Evolutionary conservation across 2,329 filamentous ascomycete genomes (phyloP).

Genomic region (Celoporthe dispersa): DNA sequence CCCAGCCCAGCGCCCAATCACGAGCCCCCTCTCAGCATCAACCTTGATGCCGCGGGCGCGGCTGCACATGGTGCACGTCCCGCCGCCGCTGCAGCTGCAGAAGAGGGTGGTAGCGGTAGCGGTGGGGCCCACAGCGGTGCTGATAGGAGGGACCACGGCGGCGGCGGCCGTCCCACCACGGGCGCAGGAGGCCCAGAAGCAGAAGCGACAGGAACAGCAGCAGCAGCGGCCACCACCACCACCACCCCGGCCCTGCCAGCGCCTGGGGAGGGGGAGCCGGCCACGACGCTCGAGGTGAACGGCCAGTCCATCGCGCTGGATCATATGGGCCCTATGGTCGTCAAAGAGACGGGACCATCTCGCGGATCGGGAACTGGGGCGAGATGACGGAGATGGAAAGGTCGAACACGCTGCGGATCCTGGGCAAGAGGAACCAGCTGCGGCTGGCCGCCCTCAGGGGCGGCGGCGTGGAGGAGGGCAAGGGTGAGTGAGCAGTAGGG

Average conservation of each 20-base stretch:
- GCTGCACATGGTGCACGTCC: conserved; percentile 2
- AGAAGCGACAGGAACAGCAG: background rate
- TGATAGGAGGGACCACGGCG: background rate
- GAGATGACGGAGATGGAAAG: conserved; percentile 72
- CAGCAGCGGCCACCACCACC: background rate
- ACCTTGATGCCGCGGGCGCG: background rate
- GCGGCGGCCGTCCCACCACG: background rate
- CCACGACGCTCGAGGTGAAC: conserved; percentile 38
- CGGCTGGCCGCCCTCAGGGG: conserved; percentile 60
- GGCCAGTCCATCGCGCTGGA: conserved; percentile 62
- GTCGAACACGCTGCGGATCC: conserved; percentile 66
- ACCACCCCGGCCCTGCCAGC: conserved; percentile 11
- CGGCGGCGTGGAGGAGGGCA: conserved; percentile 30
- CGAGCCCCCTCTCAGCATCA: background rate
- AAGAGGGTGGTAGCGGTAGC: background rate
- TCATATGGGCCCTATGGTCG: conserved; percentile 72
- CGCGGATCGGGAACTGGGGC: conserved; percentile 73
- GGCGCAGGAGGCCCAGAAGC: background rate
- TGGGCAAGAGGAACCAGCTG: conserved; percentile 71
- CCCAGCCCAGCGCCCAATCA: conserved; percentile 9
- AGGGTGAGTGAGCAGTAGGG: conserved; percentile 20
- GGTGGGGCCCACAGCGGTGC: conserved; percentile 17
- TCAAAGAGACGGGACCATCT: conserved; percentile 74
- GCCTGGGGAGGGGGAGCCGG: conserved; percentile 9
- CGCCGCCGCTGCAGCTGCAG: background rate